A percentile compares a stretch with the other conserved stretches of the same genome.
Conservation (phyloP, 2,329 filamentous ascomycete genomes). For the Dothideomycetes sp. region DNA sequence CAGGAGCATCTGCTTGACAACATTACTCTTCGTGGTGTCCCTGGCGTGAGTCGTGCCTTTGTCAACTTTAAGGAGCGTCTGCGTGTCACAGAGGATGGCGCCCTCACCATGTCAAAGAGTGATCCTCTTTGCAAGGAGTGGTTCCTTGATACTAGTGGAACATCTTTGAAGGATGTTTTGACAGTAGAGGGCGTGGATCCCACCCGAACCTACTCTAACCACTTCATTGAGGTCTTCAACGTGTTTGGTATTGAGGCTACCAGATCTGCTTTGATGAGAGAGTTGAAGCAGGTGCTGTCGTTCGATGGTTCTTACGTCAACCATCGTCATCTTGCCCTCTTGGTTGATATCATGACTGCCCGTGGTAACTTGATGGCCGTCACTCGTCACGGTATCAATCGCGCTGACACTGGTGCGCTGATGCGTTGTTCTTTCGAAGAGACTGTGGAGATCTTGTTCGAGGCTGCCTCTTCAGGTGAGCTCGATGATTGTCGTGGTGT, state of each 20-base stretch:
- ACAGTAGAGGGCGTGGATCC: conserved; percentile 81
- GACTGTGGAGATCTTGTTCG: conserved; percentile 94
- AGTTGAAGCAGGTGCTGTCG: conserved; percentile 84
- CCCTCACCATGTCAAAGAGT: conserved; percentile 63
- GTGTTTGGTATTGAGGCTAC: conserved; percentile 96
- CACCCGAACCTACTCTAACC: conserved; percentile 82
- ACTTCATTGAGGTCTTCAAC: conserved; percentile 87
- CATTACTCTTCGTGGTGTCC: conserved; percentile 81
- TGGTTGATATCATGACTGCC: conserved; percentile 97
- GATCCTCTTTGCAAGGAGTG: conserved; percentile 76
- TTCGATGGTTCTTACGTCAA: conserved; percentile 99
- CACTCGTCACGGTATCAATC: conserved; percentile 96
- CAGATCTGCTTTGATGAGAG: conserved; percentile 73
- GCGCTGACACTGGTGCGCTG: conserved; percentile 90
- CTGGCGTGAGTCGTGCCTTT: conserved; percentile 84
- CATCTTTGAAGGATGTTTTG: conserved; percentile 74
- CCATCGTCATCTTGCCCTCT: conserved; percentile 87
- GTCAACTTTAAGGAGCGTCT: conserved; percentile 71
- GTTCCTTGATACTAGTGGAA: conserved; percentile 92
- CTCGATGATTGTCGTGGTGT: conserved; percentile 96
- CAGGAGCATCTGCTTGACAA: conserved; percentile 87
- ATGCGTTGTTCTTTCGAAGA: conserved; percentile 99
- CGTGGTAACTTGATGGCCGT: conserved; percentile 90
- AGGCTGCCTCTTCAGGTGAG: conserved; percentile 89
- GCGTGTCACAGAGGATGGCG: conserved; percentile 58